Conservation (phyloP, 2,329 filamentous ascomycete genomes). For the Apiospora kogelbergensis region DNA sequence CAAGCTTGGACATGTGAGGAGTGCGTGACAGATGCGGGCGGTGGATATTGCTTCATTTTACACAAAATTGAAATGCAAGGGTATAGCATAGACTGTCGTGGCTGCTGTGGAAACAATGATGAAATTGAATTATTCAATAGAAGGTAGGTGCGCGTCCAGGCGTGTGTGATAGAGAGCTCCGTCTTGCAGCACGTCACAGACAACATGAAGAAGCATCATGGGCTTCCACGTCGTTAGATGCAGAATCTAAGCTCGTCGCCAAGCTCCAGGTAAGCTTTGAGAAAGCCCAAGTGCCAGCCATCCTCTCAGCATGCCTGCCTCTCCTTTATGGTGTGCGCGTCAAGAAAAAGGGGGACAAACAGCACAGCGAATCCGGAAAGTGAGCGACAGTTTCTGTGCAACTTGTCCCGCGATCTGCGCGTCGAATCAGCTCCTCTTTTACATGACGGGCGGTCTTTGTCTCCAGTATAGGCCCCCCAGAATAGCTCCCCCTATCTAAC, state of each 20-base stretch:
- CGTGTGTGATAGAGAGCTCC: not conserved
- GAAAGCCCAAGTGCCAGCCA: not conserved
- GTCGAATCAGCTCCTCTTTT: constrained; percentile 1
- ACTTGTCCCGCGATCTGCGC: constrained; percentile 1
- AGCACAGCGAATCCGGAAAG: not conserved
- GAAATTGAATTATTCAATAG: not conserved
- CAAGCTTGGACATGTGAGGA: constrained; percentile 13
- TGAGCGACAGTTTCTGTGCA: not conserved
- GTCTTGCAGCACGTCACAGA: not conserved
- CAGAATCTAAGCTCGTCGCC: not conserved
- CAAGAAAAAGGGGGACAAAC: not conserved
- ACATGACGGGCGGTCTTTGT: not conserved
- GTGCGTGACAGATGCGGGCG: constrained; percentile 6
- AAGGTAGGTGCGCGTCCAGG: not conserved
- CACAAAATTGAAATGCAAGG: constrained; percentile 14
- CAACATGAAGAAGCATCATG: not conserved
- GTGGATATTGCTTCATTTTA: constrained; percentile 18
- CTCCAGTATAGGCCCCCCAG: constrained; percentile 1
- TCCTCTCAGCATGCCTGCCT: not conserved
- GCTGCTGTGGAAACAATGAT: constrained; percentile 7
- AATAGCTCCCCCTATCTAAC: not conserved
- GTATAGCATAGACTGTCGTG: constrained; percentile 3
- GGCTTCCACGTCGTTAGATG: not conserved
- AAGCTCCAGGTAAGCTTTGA: not conserved
- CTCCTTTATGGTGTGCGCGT: not conserved